These are phyloP conservation scores for Mortierella sp. DNA, from an alignment of 371 early-diverging fungal species.

Conservation along the genomic window DNA sequence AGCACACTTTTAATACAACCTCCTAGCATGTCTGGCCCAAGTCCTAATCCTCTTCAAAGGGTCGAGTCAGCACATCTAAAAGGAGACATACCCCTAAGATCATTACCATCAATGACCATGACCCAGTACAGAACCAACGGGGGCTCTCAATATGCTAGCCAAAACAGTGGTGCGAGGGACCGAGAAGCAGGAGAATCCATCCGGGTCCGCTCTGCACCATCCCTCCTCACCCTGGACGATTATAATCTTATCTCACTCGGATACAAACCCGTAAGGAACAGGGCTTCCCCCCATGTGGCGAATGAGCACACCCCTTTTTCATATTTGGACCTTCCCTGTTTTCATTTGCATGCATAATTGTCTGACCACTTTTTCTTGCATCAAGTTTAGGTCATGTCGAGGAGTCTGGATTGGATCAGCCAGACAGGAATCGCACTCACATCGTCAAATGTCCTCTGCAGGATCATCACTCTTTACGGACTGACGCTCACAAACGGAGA, in stretches of 20 bases:
- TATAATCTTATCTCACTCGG: constrained; percentile 51
- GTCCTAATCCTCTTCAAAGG: background rate
- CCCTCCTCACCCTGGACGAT: constrained; percentile 38
- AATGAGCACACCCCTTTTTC: too few species aligned
- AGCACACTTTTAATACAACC: background rate
- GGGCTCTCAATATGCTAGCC: background rate
- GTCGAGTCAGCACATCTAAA: background rate
- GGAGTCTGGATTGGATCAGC: constrained; percentile 26
- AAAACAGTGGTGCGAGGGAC: background rate
- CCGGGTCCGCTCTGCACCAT: constrained; percentile 11
- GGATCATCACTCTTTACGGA: constrained; percentile 36
- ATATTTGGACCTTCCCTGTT: too few species aligned
- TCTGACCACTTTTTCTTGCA: too few species aligned
- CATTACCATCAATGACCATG: constrained; percentile 8
- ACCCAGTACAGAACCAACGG: constrained; percentile 8
- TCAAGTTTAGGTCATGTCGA: constrained; percentile 38
- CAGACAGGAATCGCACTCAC: constrained; percentile 28
- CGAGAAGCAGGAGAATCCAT: background rate
- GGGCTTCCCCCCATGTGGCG: too few species aligned
- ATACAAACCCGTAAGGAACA: constrained; percentile 47
- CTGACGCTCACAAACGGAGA: constrained; percentile 44
- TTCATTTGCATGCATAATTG: background rate
- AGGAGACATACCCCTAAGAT: background rate
- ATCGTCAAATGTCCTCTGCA: constrained; percentile 32
- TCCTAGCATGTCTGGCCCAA: background rate